Base-by-base conservation (phyloP, 2,329 filamentous ascomycete species). In the Aspergillus tanneri region DNA sequence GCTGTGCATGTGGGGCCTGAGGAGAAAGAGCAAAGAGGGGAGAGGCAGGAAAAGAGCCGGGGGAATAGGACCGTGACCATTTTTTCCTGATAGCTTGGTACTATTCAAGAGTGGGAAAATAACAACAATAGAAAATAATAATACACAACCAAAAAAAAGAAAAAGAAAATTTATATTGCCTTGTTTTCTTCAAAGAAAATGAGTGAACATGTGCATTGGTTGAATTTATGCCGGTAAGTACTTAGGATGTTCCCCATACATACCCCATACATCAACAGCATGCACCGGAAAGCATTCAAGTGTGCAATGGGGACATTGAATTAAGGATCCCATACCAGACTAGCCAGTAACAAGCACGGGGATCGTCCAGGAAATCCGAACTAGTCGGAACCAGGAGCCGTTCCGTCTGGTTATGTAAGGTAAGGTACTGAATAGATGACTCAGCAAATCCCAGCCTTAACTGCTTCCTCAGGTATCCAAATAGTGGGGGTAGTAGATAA, bases 281-380 rank as follows among this genome's bases (percentile, higher is more conserved):
- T n/a, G n/a, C n/a, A n/a, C n/a, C n/a, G n/a, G n/a, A n/a, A 35
- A n/a, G 19, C 12, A 19, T n/a, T n/a, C 16, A 12, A 36, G 34
- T 24, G 43, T 30, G 49, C 51, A 47, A 50, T 32, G 36, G 32
- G 46, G 47, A 57, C 52, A 49, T 55, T 52, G 49, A 55, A 55
- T 55, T 54, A 51, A 53, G 34, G 30, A 46, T 46, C 28, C 22
- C 41, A 42, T 43, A 43, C 22, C 41, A 42, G 40, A 43, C 47
- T 49, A 49, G 24, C 34, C 38, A 45, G 41, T 51, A 48, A 53
- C 45, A 53, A 50, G 50, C 50, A 53, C 43, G 43, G 40, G 47
- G 50, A 53, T 53, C 50, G 40, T 49, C 47, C 19, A 30, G 46
- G 47, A 50, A 43, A 46, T 23, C 38, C 47, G 35, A 50, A 28